phyloP scores from a whole-genome alignment of 768 basidiomycete genomes.

The Amanita molliuscula region DNA sequence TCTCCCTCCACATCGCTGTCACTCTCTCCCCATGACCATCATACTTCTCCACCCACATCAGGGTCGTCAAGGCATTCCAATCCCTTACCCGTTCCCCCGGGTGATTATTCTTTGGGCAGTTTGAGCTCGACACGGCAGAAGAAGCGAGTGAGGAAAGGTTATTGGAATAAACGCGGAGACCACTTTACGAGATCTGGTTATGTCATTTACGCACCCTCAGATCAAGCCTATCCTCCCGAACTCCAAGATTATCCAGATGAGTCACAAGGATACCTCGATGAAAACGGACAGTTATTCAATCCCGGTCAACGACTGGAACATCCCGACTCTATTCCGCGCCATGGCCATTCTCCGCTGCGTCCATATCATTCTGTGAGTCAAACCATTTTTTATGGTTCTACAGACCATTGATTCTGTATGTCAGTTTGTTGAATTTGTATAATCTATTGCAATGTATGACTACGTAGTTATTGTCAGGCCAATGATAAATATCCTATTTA shows the following conservation, averaged over 20 bases:
- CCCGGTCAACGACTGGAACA: slow-evolving; percentile 45
- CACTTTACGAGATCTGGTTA: slow-evolving; percentile 45
- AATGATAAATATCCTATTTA: neutral
- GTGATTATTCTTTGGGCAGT: slow-evolving; percentile 11
- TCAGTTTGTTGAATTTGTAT: slow-evolving; percentile 5
- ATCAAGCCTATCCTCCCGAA: slow-evolving; percentile 48
- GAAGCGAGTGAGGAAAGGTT: slow-evolving; percentile 39
- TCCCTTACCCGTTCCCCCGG: slow-evolving; percentile 9
- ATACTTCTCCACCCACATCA: slow-evolving; percentile 8
- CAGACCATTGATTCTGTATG: neutral
- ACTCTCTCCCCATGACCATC: slow-evolving; percentile 12
- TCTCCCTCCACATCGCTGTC: slow-evolving; percentile 7
- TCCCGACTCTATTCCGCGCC: slow-evolving; percentile 48
- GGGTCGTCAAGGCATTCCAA: slow-evolving; percentile 14
- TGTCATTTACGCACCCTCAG: slow-evolving; percentile 57
- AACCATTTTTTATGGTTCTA: neutral
- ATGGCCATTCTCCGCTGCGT: slow-evolving; percentile 38
- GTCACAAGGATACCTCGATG: slow-evolving; percentile 45
- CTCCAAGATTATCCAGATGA: slow-evolving; percentile 48
- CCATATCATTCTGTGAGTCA: slow-evolving; percentile 47
- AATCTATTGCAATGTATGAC: slow-evolving; percentile 1
- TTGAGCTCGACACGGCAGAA: slow-evolving; percentile 19
- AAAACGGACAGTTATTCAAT: slow-evolving; percentile 29
- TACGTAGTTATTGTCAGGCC: neutral
- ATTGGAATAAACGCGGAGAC: slow-evolving; percentile 73